Base-by-base conservation (phyloP, 2,329 filamentous ascomycete genomes). In the Nothophaeocryptopus gaeumannii region DNA sequence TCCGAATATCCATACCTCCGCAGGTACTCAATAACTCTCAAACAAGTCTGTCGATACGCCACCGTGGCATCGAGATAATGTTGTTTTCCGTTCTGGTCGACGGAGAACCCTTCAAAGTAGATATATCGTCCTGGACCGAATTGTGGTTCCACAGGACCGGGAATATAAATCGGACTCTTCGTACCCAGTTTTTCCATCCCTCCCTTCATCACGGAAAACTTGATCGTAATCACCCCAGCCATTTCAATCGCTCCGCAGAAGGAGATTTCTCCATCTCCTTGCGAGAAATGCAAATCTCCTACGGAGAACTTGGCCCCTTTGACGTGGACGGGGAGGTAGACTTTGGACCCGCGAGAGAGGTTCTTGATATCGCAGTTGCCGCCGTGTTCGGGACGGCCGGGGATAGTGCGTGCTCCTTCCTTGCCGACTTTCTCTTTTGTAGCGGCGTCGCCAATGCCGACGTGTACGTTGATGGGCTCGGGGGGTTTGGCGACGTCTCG, bases 361-460 rank as follows among this genome's bases (percentile, higher is more conserved):
- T 93, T 93, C 74, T 95, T 95, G 69, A 95, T 93, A 59, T 96
- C 89, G 65, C 89, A 93, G 63, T 95, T 95, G 0, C 90, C 91
- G 11, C 91, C 91, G 60, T 95, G 87, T 63, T 95, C 89, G 0
- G 89, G 89, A 0, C 89, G 76, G 2, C 90, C 81, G 43, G 90
- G 90, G 40, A 96, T 86, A 0, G 91, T 96, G 33, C 91, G 74
- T 1, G 91, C 91, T 1, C 90, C 90, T 63, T 96, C 89, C 9
- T 71, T 76, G 0, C 82, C 88, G 15, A 96, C 79, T 64, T 83
- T 88, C 34, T 78, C 77, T 57, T 79, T 84, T 29, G 88, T 63
- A 0, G 75, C 74, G 0, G 74, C 71, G 11, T 46, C 51, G 0
- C 85, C 85, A 7, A 70, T 72, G 2, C 90, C 90, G 0, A 86